Evolutionary conservation across 768 basidiomycete genomes (phyloP), one percentile per base, ranked within the genome.

Genomic region (Lanmaoa pseudosensibilis): DNA sequence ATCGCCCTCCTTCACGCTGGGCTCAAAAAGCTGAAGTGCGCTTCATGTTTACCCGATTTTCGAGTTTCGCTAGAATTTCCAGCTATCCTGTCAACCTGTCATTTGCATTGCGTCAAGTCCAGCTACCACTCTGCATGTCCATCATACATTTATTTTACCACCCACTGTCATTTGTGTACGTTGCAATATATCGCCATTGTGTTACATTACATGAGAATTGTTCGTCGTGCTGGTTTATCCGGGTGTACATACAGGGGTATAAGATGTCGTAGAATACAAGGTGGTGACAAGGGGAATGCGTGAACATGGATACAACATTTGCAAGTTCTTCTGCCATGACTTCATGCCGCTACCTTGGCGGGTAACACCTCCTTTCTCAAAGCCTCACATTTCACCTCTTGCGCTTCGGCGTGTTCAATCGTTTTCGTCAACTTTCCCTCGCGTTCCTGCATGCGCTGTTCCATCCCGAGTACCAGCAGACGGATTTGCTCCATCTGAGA

Each of bases 401-500:
- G 86, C 33, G 70, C 70, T 64, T 87, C 84, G 1, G 88, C 89
- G 25, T 77, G 77, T 64, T 83, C 80, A 18, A 88, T 73, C 27
- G 78, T 81, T 66, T 85, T 85, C 13, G 73, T 63, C 25, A 91
- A 70, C 67, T 83, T 83, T 39, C 82, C 83, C 60, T 90, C 85
- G 34, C 87, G 78, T 16, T 70, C 71, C 55, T 87, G 80, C 57
- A 89, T 74, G 53, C 86, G 79, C 63, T 90, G 83, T 55, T 90
- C 86, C 85, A 91, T 89, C 0, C 89, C 89, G 16, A 90, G 73
- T 18, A 91, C 80, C 21, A 90, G 72, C 58, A 87, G 69, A 36
- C 85, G 80, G 5, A 90, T 78, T 56, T 88, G 84, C 61, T 90
- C 87, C 32, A 90, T 78, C 54, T 88, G 83, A 4, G 84, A 80